Conservation (phyloP, 208 protist genomes). For the Leishmania turanica region DNA sequence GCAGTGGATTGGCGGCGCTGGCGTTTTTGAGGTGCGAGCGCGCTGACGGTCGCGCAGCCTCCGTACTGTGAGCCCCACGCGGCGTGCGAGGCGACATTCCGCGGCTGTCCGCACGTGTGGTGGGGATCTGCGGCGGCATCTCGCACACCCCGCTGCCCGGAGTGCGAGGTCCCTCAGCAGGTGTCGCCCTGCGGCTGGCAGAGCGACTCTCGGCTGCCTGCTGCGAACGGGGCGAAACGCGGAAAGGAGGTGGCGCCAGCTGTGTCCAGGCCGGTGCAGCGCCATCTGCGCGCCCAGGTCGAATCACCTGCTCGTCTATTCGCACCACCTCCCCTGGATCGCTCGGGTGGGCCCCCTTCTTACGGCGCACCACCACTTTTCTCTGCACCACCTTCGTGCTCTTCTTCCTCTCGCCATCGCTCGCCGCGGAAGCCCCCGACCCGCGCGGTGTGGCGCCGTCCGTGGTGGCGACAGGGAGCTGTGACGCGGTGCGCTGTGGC, state of each 20-base stretch:
- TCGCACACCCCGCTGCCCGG: slow-evolving; percentile 13
- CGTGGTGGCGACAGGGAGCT: not conserved
- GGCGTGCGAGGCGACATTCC: slow-evolving; percentile 19
- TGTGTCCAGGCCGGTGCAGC: not conserved
- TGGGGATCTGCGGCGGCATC: slow-evolving; percentile 26
- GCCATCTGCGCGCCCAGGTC: slow-evolving; percentile 20
- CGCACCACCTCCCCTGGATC: slow-evolving; percentile 28
- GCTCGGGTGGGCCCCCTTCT: slow-evolving; percentile 25
- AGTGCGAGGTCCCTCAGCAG: slow-evolving; percentile 19
- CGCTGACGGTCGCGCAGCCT: slow-evolving; percentile 3
- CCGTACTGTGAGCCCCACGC: not conserved
- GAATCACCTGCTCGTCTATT: slow-evolving; percentile 30
- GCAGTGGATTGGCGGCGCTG: not conserved
- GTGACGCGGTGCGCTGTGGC: slow-evolving; percentile 7
- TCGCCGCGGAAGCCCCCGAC: slow-evolving; percentile 17
- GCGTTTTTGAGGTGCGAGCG: slow-evolving; percentile 11
- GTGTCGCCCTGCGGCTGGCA: slow-evolving; percentile 21
- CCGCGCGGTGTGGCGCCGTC: slow-evolving; percentile 8
- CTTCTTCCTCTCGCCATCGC: slow-evolving; percentile 14
- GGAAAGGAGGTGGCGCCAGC: slow-evolving; percentile 33
- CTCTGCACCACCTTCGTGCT: slow-evolving; percentile 23
- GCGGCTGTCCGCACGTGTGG: slow-evolving; percentile 23
- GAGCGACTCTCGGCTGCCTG: slow-evolving; percentile 39
- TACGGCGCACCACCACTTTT: slow-evolving; percentile 32
- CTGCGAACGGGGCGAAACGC: slow-evolving; percentile 47